These are phyloP conservation scores for Boletus subcaerulescens DNA, from an alignment of 768 basidiomycete genomes.

Conservation along the genomic window DNA sequence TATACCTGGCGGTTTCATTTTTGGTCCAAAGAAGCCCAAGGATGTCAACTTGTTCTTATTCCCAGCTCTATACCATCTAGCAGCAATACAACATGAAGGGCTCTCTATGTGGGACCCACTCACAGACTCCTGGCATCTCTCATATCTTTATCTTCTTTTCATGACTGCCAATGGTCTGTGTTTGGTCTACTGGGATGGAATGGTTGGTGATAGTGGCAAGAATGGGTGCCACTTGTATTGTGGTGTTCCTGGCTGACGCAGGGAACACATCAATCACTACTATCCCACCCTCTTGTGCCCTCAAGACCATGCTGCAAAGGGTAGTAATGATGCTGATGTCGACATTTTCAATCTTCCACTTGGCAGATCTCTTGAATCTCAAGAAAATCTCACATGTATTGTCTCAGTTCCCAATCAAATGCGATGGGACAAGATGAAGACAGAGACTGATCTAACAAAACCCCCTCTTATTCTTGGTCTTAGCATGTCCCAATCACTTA, in stretches of 20 bases:
- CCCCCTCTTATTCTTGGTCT: constrained; percentile 41
- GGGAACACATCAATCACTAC: constrained; percentile 27
- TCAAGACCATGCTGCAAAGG: constrained; percentile 20
- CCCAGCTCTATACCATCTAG: not conserved
- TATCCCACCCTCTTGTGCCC: constrained; percentile 34
- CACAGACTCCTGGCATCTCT: not conserved
- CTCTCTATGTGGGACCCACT: not conserved
- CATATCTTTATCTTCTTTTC: not conserved
- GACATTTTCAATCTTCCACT: constrained; percentile 16
- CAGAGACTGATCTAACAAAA: constrained; percentile 35
- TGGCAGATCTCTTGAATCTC: constrained; percentile 4
- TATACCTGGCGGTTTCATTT: not conserved
- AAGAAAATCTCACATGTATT: not conserved
- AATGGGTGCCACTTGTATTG: constrained; percentile 38
- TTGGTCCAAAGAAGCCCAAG: not conserved
- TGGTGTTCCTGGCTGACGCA: constrained; percentile 13
- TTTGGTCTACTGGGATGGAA: constrained; percentile 30
- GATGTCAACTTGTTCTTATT: constrained; percentile 2
- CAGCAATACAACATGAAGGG: not conserved
- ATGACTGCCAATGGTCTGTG: constrained; percentile 30
- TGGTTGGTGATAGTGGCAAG: constrained; percentile 33
- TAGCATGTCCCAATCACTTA: constrained; percentile 11
- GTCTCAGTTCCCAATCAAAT: constrained; percentile 6
- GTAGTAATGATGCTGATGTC: constrained; percentile 32
- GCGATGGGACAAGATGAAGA: constrained; percentile 26